phyloP scores from a whole-genome alignment of 2,329 filamentous ascomycete genomes.

The Lachnellula hyalina region DNA sequence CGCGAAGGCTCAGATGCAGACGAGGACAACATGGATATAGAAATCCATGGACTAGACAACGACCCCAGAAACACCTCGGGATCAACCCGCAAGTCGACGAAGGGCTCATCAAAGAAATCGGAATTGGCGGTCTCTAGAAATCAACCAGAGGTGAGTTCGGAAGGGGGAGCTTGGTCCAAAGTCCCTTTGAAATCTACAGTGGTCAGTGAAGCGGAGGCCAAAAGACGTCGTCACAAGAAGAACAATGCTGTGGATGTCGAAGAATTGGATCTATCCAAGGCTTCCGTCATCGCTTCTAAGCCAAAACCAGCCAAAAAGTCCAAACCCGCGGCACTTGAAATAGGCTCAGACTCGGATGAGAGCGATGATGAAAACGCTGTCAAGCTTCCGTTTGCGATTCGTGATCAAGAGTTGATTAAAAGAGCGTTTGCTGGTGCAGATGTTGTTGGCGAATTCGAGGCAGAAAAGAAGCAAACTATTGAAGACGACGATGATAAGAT shows the following conservation, averaged over 20 bases:
- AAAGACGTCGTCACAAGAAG: slow-evolving; percentile 28
- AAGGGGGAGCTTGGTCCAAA: slow-evolving; percentile 33
- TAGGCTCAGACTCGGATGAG: slow-evolving; percentile 27
- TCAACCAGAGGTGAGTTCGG: slow-evolving; percentile 10
- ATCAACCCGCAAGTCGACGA: slow-evolving; percentile 10
- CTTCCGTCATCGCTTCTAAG: slow-evolving; percentile 27
- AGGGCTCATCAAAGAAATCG: slow-evolving; percentile 2
- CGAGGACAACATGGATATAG: slow-evolving; percentile 31
- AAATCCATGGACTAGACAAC: slow-evolving; percentile 16
- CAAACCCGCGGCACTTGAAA: slow-evolving; percentile 19
- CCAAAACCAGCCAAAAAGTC: slow-evolving; percentile 21
- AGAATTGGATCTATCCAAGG: slow-evolving; percentile 29
- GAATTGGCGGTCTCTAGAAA: slow-evolving; percentile 1
- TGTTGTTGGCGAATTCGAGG: slow-evolving; percentile 72
- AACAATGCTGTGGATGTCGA: slow-evolving; percentile 29
- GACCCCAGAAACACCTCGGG: neutral
- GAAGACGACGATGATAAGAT: slow-evolving; percentile 78
- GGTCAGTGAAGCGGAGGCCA: slow-evolving; percentile 26
- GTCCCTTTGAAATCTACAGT: slow-evolving; percentile 18
- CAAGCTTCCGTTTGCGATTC: slow-evolving; percentile 52
- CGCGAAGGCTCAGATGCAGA: slow-evolving; percentile 43
- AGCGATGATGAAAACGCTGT: slow-evolving; percentile 43
- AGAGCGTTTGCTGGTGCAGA: slow-evolving; percentile 85
- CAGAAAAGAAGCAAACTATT: slow-evolving; percentile 68
- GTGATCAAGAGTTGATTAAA: slow-evolving; percentile 65